Percentiles rank a stretch among this genome's conserved stretches.
phyloP scores from a whole-genome alignment of 139 green algal species.

The Chlorella sp. region DNA sequence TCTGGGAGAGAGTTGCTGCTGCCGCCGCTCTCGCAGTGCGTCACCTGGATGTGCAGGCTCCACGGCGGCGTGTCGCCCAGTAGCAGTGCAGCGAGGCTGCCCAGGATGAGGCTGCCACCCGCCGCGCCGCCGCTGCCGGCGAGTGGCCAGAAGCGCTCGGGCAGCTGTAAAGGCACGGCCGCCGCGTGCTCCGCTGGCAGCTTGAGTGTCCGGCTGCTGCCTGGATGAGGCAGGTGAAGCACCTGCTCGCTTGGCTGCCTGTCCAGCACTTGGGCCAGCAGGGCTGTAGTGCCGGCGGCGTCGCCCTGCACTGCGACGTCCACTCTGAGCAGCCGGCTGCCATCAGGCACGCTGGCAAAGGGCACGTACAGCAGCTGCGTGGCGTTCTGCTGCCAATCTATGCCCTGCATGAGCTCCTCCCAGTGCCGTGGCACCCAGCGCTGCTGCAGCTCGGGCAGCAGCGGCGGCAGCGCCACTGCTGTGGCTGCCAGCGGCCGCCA shows the following conservation, averaged over 20 bases:
- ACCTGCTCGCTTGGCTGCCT: not conserved
- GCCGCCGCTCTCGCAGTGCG: not conserved
- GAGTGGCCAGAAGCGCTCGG: not conserved
- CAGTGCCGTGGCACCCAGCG: conserved; percentile 23
- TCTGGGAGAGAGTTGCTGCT: not conserved
- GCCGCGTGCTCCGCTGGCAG: not conserved
- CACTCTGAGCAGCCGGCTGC: not conserved
- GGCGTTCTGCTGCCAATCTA: conserved; percentile 36
- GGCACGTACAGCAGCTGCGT: conserved; percentile 19
- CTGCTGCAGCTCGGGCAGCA: conserved; percentile 16
- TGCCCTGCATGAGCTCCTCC: conserved; percentile 4
- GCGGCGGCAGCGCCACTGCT: conserved; percentile 9
- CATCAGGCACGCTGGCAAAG: not conserved
- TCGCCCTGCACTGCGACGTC: not conserved
- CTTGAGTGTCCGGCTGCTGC: not conserved
- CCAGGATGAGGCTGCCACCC: too few relatives aligned
- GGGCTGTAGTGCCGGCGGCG: not conserved
- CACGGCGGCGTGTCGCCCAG: conserved; percentile 16
- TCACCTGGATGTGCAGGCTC: not conserved
- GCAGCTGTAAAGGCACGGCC: not conserved
- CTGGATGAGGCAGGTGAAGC: not conserved
- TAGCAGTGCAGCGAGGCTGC: not conserved
- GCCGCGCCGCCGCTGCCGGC: not conserved
- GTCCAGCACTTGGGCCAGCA: conserved; percentile 9
- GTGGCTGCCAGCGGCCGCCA: not conserved